Evolutionary conservation across 2,329 filamentous ascomycete genomes (phyloP).

Genomic region (Thielaviopsis cerberus): DNA sequence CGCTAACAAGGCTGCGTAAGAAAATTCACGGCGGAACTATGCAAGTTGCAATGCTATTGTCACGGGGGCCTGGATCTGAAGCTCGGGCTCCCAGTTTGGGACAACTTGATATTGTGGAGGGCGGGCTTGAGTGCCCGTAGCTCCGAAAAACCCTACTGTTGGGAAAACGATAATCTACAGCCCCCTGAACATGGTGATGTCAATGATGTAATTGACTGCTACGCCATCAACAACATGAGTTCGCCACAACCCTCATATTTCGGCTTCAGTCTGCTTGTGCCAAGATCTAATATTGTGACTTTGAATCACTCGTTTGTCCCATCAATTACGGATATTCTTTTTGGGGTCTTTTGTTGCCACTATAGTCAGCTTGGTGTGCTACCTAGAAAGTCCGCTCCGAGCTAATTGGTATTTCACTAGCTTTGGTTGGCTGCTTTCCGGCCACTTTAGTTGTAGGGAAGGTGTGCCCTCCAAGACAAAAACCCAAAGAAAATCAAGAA

Average conservation of each 20-base stretch:
- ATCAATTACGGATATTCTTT: not conserved
- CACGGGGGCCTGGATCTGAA: not conserved
- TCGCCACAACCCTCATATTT: no score
- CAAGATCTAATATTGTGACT: no score
- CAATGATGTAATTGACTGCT: no score
- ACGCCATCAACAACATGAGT: no score
- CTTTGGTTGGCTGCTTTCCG: not conserved
- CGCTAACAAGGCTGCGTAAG: not conserved
- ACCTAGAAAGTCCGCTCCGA: no score
- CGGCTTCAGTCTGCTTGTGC: no score
- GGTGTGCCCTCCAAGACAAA: not conserved
- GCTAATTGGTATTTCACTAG: not conserved
- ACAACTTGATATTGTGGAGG: not conserved
- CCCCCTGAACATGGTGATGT: not conserved
- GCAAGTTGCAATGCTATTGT: not conserved
- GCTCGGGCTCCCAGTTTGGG: not conserved
- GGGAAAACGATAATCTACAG: not conserved
- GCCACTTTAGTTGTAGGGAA: not conserved
- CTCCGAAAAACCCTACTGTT: not conserved
- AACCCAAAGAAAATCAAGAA: not conserved
- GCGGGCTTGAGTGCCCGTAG: not conserved
- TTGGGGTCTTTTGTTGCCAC: not conserved
- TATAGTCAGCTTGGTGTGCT: not conserved
- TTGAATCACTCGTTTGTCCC: no score
- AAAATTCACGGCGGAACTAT: not conserved